Evolutionary conservation across 306 rosid species (phyloP), one percentile per base, ranked within the genome.

Genomic region (Glycyrrhiza uralensis): DNA sequence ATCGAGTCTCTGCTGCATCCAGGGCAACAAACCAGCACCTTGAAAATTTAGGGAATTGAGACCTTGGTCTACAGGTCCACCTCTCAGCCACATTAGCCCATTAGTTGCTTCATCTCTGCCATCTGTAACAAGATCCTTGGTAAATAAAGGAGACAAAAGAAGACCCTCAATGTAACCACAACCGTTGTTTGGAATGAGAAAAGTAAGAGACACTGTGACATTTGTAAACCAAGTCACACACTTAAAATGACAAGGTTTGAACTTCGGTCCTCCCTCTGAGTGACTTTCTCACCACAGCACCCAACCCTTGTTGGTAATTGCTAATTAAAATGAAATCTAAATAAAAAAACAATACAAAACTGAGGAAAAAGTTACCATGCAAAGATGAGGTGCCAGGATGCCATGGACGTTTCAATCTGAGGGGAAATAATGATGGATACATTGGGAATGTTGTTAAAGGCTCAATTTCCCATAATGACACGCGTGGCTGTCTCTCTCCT

Each of bases 1-100:
- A 75, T 92, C 96, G 36, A 89, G n/a, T 81, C 93, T 86, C 85
- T 86, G 96, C 80, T 89, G 96, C 90, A 89, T 87, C 97, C 96
- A 92, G 6, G 97, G 97, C 72, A 83, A 81, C 82, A 88, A 65
- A 58, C 96, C 91, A 55, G 73, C 83, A 10, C 93, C 83, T 81
- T 86, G 96, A 76, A 89, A 89, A 63, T 87, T 92, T 29, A 89
- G 67, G 30, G 96, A 87, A 65, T 82, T 87, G 69, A 83, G 80
- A 70, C 90, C 87, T 64, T 84, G 89, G 17, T 92, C 97, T 72
- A 83, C 87, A 8, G 86, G 56, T 33, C 87, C 94, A 32, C 97
- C 97, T 77, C 90, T 81, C 66, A 89, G 71, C 93, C 93, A 89
- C 94, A 89, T 92, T 62, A 92, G 76, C 54, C 93, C 89, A 54